Percentiles rank a stretch among this genome's conserved stretches.
Conservation (phyloP, 768 basidiomycete genomes). For the Pleurotus sapidus region DNA sequence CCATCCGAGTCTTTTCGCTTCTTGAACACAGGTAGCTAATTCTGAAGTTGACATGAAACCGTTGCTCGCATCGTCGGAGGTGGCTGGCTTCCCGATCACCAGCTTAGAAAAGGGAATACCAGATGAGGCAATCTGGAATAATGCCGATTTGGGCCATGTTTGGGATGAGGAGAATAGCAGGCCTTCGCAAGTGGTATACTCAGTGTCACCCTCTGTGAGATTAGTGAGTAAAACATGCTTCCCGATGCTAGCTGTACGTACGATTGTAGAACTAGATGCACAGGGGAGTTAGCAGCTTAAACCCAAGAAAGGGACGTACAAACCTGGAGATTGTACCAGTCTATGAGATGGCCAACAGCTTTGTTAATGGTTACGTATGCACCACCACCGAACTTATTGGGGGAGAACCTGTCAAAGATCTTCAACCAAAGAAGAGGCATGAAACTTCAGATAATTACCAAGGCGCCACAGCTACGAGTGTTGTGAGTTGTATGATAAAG, state of each 20-base stretch:
- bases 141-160: slow-evolving; percentile 59
- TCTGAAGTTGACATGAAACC: slow-evolving; percentile 59
- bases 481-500: background rate
- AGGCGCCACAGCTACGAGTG: slow-evolving; percentile 42
- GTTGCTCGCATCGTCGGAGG: slow-evolving; percentile 46
- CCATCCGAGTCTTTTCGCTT: slow-evolving; percentile 67
- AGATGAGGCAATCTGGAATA: slow-evolving; percentile 55
- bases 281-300: slow-evolving; percentile 3
- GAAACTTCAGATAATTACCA: slow-evolving; percentile 23
- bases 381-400: slow-evolving; percentile 39
- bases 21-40: slow-evolving; percentile 55
- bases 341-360: slow-evolving; percentile 55
- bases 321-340: slow-evolving; percentile 62
- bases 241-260: slow-evolving; percentile 17
- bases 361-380: slow-evolving; percentile 55
- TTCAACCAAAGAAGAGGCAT: no score
- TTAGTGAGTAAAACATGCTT: background rate
- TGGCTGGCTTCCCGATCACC: slow-evolving; percentile 74
- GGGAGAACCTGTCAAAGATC: slow-evolving; percentile 34
- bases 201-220: slow-evolving; percentile 52
- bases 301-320: slow-evolving; percentile 20
- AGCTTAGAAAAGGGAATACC: slow-evolving; percentile 63
- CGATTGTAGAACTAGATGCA: slow-evolving; percentile 39
- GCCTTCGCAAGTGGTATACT: slow-evolving; percentile 63
- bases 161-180: slow-evolving; percentile 58